Evolutionary conservation across 345 rosid genomes (phyloP), one percentile per base, ranked within the genome.

Genomic region (Salix koriyanagi): DNA sequence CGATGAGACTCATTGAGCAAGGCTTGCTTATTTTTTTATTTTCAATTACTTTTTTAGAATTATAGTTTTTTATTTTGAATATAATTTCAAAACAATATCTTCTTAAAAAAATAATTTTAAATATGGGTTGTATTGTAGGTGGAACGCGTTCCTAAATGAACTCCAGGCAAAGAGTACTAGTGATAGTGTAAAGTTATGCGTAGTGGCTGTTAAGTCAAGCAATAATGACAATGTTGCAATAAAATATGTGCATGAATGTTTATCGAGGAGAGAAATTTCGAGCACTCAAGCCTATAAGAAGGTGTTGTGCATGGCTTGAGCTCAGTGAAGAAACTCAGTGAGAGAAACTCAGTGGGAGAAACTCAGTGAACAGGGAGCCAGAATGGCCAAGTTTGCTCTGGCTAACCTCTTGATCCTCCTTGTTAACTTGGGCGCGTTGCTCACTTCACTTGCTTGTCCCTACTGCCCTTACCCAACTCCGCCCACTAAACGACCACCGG

Each of bases 371-470:
- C 0, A 10, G 64, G 32, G 32, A 39, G 36, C 67, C 30, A 42
- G 54, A 28, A 80, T 80, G 83, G 83, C 74, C 25, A 80, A 60
- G 23, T 36, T 11, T 18, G 28, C 23, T 14, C 44, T 72, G 2
- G 54, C 69, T 13, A 72, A 36, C 10, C 67, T 74, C 76, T 67
- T 82, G 15, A 28, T 88, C 25, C 44, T 84, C 42, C 78, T 88
- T 18, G 61, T 88, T 13, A 81, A 44, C 77, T 36, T 82, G 34
- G 72, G 78, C 16, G 70, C 76, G 54, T 69, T 84, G 71, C 76
- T 83, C 16, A 6, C 80, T 75, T 70, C 87, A 61, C 73, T 81
- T 6, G 86, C 88, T 23, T 87, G 91, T 65, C 86, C 89, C 26
- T 15, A 54, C n/a, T 89, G 92, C 61, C 80, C 85, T 18, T 73